These are phyloP conservation scores for Cyclotella distinguenda DNA, from an alignment of 108 stramenopile genomes.

Conservation along the genomic window DNA sequence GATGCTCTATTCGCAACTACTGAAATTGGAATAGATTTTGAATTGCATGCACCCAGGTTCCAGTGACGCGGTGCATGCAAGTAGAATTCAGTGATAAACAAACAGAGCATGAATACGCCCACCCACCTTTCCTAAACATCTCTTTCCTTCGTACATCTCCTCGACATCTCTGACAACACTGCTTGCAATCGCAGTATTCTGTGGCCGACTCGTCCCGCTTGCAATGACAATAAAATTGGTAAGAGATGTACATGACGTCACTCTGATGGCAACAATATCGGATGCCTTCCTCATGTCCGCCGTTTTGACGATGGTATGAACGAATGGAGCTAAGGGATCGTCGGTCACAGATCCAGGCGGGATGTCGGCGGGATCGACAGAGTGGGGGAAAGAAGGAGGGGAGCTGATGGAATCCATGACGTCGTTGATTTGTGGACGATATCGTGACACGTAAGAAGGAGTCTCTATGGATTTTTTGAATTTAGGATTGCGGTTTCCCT, in stretches of 20 bases:
- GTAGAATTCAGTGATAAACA: no score
- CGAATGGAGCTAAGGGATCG: slow-evolving; percentile 37
- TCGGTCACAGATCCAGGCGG: slow-evolving; percentile 24
- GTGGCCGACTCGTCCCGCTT: slow-evolving; percentile 85
- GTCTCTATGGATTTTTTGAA: slow-evolving; percentile 5
- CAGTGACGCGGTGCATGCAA: no score
- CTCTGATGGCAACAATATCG: slow-evolving; percentile 83
- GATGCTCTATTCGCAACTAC: no score
- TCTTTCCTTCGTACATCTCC: slow-evolving; percentile 50
- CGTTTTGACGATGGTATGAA: slow-evolving; percentile 58
- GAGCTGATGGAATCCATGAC: slow-evolving; percentile 25
- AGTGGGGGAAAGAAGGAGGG: slow-evolving; percentile 25
- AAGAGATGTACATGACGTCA: slow-evolving; percentile 65
- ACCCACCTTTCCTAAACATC: slow-evolving; percentile 45
- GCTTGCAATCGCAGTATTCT: slow-evolving; percentile 92
- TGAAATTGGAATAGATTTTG: no score
- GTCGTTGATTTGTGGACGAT: slow-evolving; percentile 41
- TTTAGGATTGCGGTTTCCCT: slow-evolving; percentile 27
- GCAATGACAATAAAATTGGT: slow-evolving; percentile 79
- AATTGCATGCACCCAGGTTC: no score
- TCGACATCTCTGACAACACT: slow-evolving; percentile 76
- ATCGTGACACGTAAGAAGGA: slow-evolving; percentile 22
- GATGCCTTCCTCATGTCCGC: slow-evolving; percentile 90
- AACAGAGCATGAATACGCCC: no score
- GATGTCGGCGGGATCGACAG: slow-evolving; percentile 35